Base-by-base conservation (phyloP, 352 stramenopile species). In the Pythium grandisporangium region DNA sequence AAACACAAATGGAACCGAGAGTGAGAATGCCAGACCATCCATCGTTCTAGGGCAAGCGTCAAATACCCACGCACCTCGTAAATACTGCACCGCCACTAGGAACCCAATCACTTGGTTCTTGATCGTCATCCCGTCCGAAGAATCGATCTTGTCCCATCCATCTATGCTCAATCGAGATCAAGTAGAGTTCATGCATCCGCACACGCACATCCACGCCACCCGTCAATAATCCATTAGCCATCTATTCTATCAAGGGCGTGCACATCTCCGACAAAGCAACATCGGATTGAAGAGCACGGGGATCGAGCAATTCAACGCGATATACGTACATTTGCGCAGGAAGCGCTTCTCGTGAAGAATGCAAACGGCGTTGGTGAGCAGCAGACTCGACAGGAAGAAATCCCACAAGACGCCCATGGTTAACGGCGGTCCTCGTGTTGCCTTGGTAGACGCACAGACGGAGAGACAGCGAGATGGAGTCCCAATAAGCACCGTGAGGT, bases 281-380 rank as follows among this genome's bases (percentile, higher is more conserved):
- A n/a, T n/a, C n/a, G n/a, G n/a, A n/a, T n/a, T n/a, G n/a, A n/a
- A n/a, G n/a, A n/a, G n/a, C n/a, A n/a, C n/a, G n/a, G n/a, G n/a
- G n/a, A n/a, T n/a, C n/a, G n/a, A n/a, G n/a, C n/a, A n/a, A n/a
- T n/a, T n/a, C n/a, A n/a, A n/a, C n/a, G n/a, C n/a, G n/a, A n/a
- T n/a, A n/a, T n/a, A 78, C 70, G 48, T 73, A 91, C 80, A 82
- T 40, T 70, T 66, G 34, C 78, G 74, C 38, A 93, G 63, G 55
- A 93, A 93, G 37, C 81, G 71, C 68, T 90, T 90, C 48, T 93
- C 81, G 45, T 93, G 74, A 39, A 93, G 63, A 45, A 93, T 89
- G 49, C 78, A 86, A 42, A 93, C 69, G 24, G 76, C 76, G 56
- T 93, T 93, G 6, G 79, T 84, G 39, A 90, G 75, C 58, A 93